These are phyloP conservation scores for Hypoxylon intermedium DNA, from an alignment of 495 filamentous ascomycete genomes.

Conservation along the genomic window DNA sequence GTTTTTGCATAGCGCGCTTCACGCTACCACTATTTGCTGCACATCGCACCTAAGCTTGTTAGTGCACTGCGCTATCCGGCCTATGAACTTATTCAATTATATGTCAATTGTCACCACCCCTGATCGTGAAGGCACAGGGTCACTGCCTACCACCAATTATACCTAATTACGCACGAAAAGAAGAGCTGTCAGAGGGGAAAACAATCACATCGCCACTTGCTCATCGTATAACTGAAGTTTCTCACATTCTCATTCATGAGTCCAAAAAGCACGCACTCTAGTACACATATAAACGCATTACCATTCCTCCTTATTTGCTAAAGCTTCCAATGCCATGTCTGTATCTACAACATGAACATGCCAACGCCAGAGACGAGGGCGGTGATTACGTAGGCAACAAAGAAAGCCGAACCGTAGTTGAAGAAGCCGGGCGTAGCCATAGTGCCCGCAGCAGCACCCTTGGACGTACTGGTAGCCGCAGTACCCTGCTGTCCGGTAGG, in stretches of 20 bases:
- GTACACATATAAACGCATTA: constrained; percentile 32
- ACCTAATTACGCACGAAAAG: neutral
- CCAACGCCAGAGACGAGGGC: constrained; percentile 67
- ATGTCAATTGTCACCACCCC: too few relatives aligned
- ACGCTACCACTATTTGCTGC: too few relatives aligned
- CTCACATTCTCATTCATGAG: constrained; percentile 17
- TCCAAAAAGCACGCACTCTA: constrained; percentile 22
- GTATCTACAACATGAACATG: constrained; percentile 71
- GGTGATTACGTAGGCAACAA: constrained; percentile 66
- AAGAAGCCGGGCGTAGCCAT: constrained; percentile 59
- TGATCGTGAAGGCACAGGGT: too few relatives aligned
- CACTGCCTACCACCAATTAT: too few relatives aligned
- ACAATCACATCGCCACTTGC: constrained; percentile 13
- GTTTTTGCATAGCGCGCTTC: too few relatives aligned
- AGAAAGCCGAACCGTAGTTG: constrained; percentile 62
- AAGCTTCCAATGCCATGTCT: neutral
- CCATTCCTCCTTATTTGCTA: constrained; percentile 11
- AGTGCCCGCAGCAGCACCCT: constrained; percentile 43
- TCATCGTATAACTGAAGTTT: constrained; percentile 1
- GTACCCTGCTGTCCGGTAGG: constrained; percentile 32
- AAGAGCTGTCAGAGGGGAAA: constrained; percentile 1
- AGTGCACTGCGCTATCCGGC: too few relatives aligned
- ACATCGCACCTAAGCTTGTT: too few relatives aligned
- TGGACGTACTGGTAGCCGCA: constrained; percentile 43
- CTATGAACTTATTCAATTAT: too few relatives aligned